phyloP scores from a whole-genome alignment of 163 green algal species.

The Prototheca cutis region DNA sequence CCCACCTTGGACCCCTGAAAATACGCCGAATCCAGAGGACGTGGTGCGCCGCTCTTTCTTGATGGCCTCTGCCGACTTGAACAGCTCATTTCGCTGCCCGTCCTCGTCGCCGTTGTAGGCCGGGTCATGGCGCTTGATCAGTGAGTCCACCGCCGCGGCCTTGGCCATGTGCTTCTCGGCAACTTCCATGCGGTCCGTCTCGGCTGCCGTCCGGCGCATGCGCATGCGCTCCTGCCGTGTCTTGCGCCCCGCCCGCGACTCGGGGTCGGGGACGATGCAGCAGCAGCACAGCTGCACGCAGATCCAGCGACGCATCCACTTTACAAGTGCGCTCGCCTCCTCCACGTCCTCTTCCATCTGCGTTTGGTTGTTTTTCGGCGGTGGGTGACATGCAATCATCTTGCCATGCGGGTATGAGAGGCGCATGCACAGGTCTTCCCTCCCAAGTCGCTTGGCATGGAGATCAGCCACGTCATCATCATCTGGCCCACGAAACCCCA shows the following conservation, averaged over 20 bases:
- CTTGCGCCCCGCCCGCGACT: neutral
- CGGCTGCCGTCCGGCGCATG: neutral
- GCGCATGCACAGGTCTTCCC: no score
- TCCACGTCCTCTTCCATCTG: conserved; percentile 14
- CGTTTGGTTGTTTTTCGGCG: neutral
- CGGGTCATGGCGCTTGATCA: neutral
- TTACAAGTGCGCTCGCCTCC: conserved; percentile 16
- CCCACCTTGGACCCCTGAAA: no score
- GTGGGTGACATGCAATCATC: no score
- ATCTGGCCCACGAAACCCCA: neutral
- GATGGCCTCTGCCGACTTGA: neutral
- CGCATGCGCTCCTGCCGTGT: conserved; percentile 1
- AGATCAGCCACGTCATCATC: neutral
- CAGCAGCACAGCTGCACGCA: conserved; percentile 22
- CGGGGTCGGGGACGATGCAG: conserved; percentile 15
- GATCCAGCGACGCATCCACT: conserved; percentile 28
- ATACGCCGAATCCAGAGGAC: neutral
- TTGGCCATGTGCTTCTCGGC: conserved; percentile 1
- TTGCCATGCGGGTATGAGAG: no score
- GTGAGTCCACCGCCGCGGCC: conserved; percentile 1
- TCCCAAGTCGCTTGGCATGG: neutral
- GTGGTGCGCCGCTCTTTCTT: neutral
- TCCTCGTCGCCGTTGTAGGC: neutral
- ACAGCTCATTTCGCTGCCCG: conserved; percentile 8
- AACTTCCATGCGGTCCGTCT: neutral